These are phyloP conservation scores for Lodderomyces pseudojiufengensis DNA, from an alignment of 1,139 yeast species.

Conservation along the genomic window DNA sequence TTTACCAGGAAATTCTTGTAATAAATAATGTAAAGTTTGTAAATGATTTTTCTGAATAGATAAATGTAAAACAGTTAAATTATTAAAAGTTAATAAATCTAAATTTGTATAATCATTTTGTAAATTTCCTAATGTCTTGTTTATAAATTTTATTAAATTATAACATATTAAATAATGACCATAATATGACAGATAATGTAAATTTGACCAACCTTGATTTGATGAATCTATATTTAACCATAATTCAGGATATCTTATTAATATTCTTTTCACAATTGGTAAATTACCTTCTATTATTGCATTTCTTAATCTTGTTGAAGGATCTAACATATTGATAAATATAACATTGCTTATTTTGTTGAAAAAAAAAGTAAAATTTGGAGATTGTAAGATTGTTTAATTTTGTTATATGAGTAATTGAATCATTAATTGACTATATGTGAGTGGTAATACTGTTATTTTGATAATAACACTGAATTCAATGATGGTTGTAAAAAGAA, in stretches of 20 bases:
- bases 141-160: slow-evolving; percentile 39
- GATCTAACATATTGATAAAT: slow-evolving; percentile 66
- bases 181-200: slow-evolving; percentile 81
- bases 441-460: too few species aligned
- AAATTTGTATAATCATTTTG: slow-evolving; percentile 18
- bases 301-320: slow-evolving; percentile 63
- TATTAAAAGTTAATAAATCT: slow-evolving; percentile 55
- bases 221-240: slow-evolving; percentile 68
- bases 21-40: slow-evolving; percentile 75
- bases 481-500: too few species aligned
- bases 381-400: slow-evolving; percentile 65
- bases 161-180: slow-evolving; percentile 82
- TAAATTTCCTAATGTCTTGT: slow-evolving; percentile 20
- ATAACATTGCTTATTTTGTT: slow-evolving; percentile 19
- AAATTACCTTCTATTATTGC: slow-evolving; percentile 73
- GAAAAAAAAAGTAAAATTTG: slow-evolving; percentile 44
- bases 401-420: slow-evolving; percentile 73
- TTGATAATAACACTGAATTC: too few species aligned
- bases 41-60: slow-evolving; percentile 64
- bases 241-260: slow-evolving; percentile 71
- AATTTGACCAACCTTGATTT: slow-evolving; percentile 79
- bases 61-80: slow-evolving; percentile 72
- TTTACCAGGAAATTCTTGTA: slow-evolving; percentile 74
- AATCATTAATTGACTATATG: too few species aligned
- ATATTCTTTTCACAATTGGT: slow-evolving; percentile 65